Base-by-base conservation (phyloP, 257 asterid genomes). In the Jaltomata sinuosa region DNA sequence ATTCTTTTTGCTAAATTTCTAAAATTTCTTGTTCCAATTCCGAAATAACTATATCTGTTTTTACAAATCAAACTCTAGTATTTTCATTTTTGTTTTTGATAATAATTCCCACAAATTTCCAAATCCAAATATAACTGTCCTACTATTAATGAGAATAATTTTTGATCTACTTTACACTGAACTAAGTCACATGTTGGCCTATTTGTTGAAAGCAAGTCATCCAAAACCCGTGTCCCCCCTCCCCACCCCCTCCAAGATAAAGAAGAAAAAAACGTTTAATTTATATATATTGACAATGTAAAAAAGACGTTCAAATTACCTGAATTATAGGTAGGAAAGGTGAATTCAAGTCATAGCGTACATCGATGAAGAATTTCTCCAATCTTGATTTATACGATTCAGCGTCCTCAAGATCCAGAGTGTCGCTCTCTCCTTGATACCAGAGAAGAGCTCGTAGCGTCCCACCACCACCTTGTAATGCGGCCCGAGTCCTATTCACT, bases 351-450 rank as follows among this genome's bases (percentile, higher is more conserved):
- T 82, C 80, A 25, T 53, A 18, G 1, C 80, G 85, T 25, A 8
- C 29, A 19, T 49, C 32, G 1, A 3, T 49, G 49, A 82, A 47
- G 3, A 82, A 65, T 27, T 16, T 47, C 21, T 31, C n/a, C 25
- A 82, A 36, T 21, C 67, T 82, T 18, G 32, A 34, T 6, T 38
- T 42, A 53, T 82, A 82, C 6, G 22, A 27, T 1, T 65, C n/a
- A 0, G 65, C 85, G 15, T 64, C 42, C 0, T 40, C 22, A 6
- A 55, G 22, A 25, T 45, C 31, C 6, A 64, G 19, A 5, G 65
- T 64, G 10, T 82, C 80, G 1, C 85, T 82, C 21, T 82, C 85
- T 36, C 85, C 85, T 65, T 82, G 85, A 36, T 64, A 82, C 80
- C 85, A 82, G 8, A 82, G 34, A 47, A 82, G 25, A 2, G 85